Conservation (phyloP, 441 rosid genomes). For the Euphorbia corollata region DNA sequence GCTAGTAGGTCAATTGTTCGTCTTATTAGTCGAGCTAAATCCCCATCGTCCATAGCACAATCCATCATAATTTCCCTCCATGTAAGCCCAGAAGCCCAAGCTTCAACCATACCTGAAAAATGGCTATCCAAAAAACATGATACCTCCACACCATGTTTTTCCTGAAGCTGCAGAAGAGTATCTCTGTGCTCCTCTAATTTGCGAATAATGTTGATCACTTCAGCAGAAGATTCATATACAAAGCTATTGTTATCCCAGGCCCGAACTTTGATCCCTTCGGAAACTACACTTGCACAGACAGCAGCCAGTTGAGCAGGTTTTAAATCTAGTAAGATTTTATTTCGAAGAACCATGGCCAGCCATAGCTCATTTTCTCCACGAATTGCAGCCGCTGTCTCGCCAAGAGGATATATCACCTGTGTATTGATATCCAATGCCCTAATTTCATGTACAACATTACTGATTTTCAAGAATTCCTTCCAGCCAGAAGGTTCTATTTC, state of each 20-base stretch:
- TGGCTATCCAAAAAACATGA: slow-evolving; percentile 72
- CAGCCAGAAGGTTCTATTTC: slow-evolving; percentile 93
- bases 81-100: slow-evolving; percentile 91
- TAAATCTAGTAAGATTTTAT: slow-evolving; percentile 51
- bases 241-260: slow-evolving; percentile 58
- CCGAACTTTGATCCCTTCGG: slow-evolving; percentile 85
- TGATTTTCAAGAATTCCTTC: slow-evolving; percentile 83
- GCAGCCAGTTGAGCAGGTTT: slow-evolving; percentile 88
- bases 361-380: slow-evolving; percentile 93
- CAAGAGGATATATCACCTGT: slow-evolving; percentile 65
- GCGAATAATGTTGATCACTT: slow-evolving; percentile 43
- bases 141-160: slow-evolving; percentile 63
- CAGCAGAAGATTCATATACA: slow-evolving; percentile 66
- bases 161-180: slow-evolving; percentile 55
- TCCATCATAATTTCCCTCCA: slow-evolving; percentile 97
- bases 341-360: slow-evolving; percentile 85
- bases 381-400: slow-evolving; percentile 92
- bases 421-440: slow-evolving; percentile 76
- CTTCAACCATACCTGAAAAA: slow-evolving; percentile 92
- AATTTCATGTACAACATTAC: slow-evolving; percentile 75
- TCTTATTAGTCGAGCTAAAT: slow-evolving; percentile 75
- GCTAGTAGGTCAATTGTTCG: slow-evolving; percentile 75
- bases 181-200: slow-evolving; percentile 62
- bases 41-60: slow-evolving; percentile 94
- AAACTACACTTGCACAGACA: slow-evolving; percentile 67